A percentile compares a stretch with the other conserved stretches of the same genome.
Conservation (phyloP, 2,329 filamentous ascomycete genomes). For the Phaeosphaeriaceae sp. region DNA sequence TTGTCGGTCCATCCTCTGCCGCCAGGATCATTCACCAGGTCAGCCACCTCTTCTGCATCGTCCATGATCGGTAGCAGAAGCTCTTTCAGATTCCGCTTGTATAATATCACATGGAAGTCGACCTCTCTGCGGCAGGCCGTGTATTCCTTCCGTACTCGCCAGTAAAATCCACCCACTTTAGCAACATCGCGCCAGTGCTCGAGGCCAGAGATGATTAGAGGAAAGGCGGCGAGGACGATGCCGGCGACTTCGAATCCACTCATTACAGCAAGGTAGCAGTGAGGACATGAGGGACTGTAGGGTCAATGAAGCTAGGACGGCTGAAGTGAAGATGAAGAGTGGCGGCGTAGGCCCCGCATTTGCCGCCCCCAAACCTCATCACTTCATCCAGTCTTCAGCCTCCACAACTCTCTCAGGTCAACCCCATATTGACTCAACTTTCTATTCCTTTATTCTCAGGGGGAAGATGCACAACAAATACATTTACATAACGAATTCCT, state of each 20-base stretch:
- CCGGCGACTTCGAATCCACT: conserved; percentile 28
- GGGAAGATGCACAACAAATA: too few relatives aligned
- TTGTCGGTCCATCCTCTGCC: conserved; percentile 7
- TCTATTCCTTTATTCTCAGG: too few relatives aligned
- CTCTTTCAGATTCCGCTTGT: conserved; percentile 21
- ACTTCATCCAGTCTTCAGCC: not conserved
- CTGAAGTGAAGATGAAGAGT: not conserved
- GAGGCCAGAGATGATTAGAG: conserved; percentile 21
- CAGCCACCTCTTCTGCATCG: conserved; percentile 10
- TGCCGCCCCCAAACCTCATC: not conserved
- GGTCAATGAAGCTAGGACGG: not conserved
- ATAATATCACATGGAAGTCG: conserved; percentile 16
- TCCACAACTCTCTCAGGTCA: not conserved
- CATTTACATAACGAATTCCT: too few relatives aligned
- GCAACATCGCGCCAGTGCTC: conserved; percentile 25
- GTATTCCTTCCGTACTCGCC: conserved; percentile 20
- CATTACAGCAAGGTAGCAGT: conserved; percentile 5
- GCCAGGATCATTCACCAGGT: conserved; percentile 14
- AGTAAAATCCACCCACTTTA: conserved; percentile 21
- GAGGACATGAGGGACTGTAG: not conserved
- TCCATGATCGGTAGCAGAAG: conserved; percentile 13
- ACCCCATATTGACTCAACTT: too few relatives aligned
- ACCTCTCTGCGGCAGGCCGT: conserved; percentile 18
- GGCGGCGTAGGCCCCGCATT: not conserved
- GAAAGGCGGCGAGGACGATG: conserved; percentile 23